A percentile compares a stretch with the other conserved stretches of the same genome.
These are phyloP conservation scores for Abrus precatorius DNA, from an alignment of 306 rosid species.

Conservation along the genomic window DNA sequence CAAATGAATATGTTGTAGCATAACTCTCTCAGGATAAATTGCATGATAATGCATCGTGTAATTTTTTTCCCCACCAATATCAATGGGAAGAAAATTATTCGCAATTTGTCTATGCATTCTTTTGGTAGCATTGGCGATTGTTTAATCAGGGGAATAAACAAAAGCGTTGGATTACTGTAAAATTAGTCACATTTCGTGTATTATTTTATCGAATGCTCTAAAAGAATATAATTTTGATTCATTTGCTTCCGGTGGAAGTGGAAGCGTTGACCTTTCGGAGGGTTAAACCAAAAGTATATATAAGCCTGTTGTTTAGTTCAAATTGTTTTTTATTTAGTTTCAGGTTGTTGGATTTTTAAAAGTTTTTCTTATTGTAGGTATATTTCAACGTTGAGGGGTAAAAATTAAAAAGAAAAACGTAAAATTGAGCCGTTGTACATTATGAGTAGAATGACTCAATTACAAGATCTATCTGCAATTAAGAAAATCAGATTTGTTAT, in stretches of 20 bases:
- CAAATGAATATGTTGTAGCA: constrained; percentile 79
- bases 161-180: constrained; percentile 40
- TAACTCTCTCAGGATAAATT: constrained; percentile 24
- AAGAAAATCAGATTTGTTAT: not conserved
- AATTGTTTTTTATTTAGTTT: not conserved
- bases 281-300: not conserved
- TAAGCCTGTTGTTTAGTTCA: not conserved
- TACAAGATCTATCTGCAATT: no score
- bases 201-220: constrained; percentile 17
- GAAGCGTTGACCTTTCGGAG: not conserved
- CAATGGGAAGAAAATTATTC: constrained; percentile 51
- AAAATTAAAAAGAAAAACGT: not conserved
- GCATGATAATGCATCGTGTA: constrained; percentile 37
- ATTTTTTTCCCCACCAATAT: constrained; percentile 45
- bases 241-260: not conserved
- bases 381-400: not conserved
- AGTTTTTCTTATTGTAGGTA: not conserved
- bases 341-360: not conserved
- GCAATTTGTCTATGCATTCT: constrained; percentile 42
- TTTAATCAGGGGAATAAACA: constrained; percentile 39
- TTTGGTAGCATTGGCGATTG: constrained; percentile 36
- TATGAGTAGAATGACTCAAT: not conserved
- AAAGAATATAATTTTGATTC: constrained; percentile 20
- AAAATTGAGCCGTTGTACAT: no score
- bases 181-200: constrained; percentile 23